phyloP scores from a whole-genome alignment of 2,329 filamentous ascomycete species.

The Ophiostoma quercus region DNA sequence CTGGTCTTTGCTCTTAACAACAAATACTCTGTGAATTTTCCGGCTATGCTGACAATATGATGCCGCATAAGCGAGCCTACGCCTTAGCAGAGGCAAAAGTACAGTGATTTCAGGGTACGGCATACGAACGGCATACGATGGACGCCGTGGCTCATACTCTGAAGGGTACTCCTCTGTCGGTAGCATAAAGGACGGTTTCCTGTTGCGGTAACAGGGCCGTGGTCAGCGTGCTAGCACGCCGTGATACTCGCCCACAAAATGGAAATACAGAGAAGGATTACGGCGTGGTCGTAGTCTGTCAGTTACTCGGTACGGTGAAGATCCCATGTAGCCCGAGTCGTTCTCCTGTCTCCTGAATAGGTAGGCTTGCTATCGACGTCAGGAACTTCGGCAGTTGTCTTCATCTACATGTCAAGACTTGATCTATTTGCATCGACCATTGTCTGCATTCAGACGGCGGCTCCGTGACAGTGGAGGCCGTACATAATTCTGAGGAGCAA shows the following conservation, averaged over 20 bases:
- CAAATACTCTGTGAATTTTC: no score
- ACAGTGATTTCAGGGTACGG: background rate
- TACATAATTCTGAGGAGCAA: background rate
- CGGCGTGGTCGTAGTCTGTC: background rate
- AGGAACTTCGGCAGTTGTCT: background rate
- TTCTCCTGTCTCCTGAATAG: background rate
- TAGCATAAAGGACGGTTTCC: background rate
- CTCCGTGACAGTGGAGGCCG: background rate
- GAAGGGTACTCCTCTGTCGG: no score
- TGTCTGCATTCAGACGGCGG: background rate
- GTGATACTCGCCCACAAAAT: background rate
- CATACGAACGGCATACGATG: background rate
- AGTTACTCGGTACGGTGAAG: background rate
- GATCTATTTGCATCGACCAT: background rate
- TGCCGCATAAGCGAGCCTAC: background rate
- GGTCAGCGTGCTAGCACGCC: background rate
- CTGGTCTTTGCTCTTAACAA: background rate
- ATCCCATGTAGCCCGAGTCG: background rate
- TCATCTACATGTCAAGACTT: background rate
- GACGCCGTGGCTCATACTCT: background rate
- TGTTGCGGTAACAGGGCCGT: slow-evolving; percentile 13
- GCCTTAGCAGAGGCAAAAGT: background rate
- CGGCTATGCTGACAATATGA: background rate
- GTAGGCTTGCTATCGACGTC: background rate
- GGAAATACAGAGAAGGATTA: background rate